These are phyloP conservation scores for Fagus sylvatica DNA, from an alignment of 306 rosid species.

Conservation along the genomic window DNA sequence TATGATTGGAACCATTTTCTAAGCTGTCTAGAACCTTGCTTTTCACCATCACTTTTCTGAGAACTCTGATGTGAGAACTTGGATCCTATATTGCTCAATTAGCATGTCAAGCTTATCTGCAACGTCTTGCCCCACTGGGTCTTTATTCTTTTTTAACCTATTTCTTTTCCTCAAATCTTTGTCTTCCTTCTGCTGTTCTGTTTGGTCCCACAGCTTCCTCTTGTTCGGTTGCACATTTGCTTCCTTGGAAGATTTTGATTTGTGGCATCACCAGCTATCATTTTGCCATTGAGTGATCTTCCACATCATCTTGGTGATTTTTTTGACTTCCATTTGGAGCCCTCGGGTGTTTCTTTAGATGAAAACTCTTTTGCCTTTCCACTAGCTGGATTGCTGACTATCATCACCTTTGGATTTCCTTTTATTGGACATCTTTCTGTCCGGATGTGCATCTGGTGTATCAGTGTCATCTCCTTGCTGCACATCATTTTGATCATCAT, in stretches of 20 bases:
- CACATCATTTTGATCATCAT: constrained; percentile 3
- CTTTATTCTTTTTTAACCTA: constrained; percentile 66
- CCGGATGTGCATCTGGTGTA: constrained; percentile 23
- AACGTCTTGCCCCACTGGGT: constrained; percentile 55
- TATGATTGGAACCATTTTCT: constrained; percentile 80
- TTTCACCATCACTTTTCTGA: constrained; percentile 46
- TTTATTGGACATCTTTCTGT: constrained; percentile 40
- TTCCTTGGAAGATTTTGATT: constrained; percentile 28
- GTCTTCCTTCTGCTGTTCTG: constrained; percentile 30
- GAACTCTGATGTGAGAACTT: constrained; percentile 55
- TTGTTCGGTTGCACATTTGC: constrained; percentile 35
- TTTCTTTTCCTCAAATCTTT: constrained; percentile 31
- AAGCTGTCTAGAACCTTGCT: constrained; percentile 54
- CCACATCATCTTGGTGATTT: constrained; percentile 31
- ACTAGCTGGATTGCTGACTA: constrained; percentile 28
- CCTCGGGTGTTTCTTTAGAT: constrained; percentile 19
- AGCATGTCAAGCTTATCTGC: constrained; percentile 88
- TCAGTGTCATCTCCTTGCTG: constrained; percentile 22
- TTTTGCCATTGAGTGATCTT: constrained; percentile 13
- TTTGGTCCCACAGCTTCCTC: constrained; percentile 54
- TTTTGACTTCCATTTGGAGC: constrained; percentile 29
- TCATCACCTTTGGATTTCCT: constrained; percentile 45
- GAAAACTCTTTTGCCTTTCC: constrained; percentile 18
- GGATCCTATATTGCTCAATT: constrained; percentile 76
- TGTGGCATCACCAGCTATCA: constrained; percentile 14